Conservation (phyloP, 805 yeast genomes). For the Ogataea henricii region DNA sequence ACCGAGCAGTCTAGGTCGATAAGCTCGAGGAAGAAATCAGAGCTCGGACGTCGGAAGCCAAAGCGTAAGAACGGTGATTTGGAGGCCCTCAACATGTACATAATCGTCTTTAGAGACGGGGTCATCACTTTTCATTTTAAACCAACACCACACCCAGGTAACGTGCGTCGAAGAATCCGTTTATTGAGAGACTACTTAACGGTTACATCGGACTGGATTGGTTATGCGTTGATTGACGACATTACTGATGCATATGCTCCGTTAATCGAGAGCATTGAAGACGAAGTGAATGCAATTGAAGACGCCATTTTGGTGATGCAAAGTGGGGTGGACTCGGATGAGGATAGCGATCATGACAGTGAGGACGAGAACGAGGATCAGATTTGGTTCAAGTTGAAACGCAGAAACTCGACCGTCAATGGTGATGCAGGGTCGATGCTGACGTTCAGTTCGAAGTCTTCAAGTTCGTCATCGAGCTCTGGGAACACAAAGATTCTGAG, state of each 20-base stretch:
- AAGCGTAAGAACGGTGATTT: constrained; percentile 53
- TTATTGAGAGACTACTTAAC: constrained; percentile 83
- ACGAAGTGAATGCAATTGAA: constrained; percentile 92
- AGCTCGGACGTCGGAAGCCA: constrained; percentile 14
- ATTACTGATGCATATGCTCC: constrained; percentile 98
- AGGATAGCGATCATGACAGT: constrained; percentile 43
- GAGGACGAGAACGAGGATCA: constrained; percentile 43
- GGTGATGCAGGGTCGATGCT: constrained; percentile 28
- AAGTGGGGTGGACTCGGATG: constrained; percentile 54
- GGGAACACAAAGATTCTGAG: constrained; percentile 51
- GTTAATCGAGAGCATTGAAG: constrained; percentile 90
- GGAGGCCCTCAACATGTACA: constrained; percentile 89
- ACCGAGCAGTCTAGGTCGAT: constrained; percentile 3
- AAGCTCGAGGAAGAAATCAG: constrained; percentile 21
- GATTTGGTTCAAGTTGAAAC: constrained; percentile 32
- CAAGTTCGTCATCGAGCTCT: constrained; percentile 31
- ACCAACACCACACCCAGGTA: constrained; percentile 94
- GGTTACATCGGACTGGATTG: constrained; percentile 94
- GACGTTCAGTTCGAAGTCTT: constrained; percentile 21
- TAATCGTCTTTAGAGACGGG: constrained; percentile 87
- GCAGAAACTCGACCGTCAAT: constrained; percentile 31
- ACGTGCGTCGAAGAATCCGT: constrained; percentile 91
- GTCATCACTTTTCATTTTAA: constrained; percentile 92
- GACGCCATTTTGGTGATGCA: constrained; percentile 89
- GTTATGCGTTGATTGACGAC: constrained; percentile 94